Conservation (phyloP, 2,329 filamentous ascomycete species). For the Nigrospora oryzae region DNA sequence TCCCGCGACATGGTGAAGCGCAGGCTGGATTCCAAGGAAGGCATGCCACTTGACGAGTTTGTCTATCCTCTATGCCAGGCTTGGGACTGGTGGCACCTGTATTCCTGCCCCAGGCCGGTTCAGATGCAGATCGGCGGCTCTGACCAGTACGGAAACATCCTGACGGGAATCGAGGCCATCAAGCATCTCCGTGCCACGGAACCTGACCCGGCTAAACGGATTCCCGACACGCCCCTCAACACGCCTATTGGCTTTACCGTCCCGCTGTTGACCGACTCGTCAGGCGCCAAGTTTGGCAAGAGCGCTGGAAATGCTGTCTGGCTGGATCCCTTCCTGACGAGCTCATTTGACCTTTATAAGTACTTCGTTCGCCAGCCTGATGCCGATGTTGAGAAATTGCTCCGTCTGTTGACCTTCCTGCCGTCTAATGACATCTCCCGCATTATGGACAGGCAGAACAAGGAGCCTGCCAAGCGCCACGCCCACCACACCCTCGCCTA, state of each 20-base stretch:
- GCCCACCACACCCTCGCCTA: slow-evolving; percentile 79
- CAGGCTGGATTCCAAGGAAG: slow-evolving; percentile 75
- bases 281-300: slow-evolving; percentile 90
- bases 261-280: slow-evolving; percentile 76
- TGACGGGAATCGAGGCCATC: slow-evolving; percentile 78
- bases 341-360: slow-evolving; percentile 77
- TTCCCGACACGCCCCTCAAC: slow-evolving; percentile 34
- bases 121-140: slow-evolving; percentile 90
- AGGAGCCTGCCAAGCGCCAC: slow-evolving; percentile 60
- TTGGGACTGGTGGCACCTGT: slow-evolving; percentile 95
- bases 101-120: slow-evolving; percentile 50
- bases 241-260: slow-evolving; percentile 81
- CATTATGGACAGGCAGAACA: slow-evolving; percentile 59
- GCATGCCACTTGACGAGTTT: slow-evolving; percentile 93
- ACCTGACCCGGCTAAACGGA: slow-evolving; percentile 29
- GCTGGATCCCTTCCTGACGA: slow-evolving; percentile 77
- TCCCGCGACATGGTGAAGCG: slow-evolving; percentile 80
- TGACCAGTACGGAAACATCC: slow-evolving; percentile 94
- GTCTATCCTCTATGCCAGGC: slow-evolving; percentile 87
- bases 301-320: slow-evolving; percentile 89
- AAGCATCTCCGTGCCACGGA: slow-evolving; percentile 61
- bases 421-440: slow-evolving; percentile 59
- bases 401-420: slow-evolving; percentile 88
- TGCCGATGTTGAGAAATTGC: slow-evolving; percentile 67
- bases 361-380: slow-evolving; percentile 84